Evolutionary conservation across 2,329 filamentous ascomycete genomes (phyloP).

Genomic region (Scorias spongiosa): DNA sequence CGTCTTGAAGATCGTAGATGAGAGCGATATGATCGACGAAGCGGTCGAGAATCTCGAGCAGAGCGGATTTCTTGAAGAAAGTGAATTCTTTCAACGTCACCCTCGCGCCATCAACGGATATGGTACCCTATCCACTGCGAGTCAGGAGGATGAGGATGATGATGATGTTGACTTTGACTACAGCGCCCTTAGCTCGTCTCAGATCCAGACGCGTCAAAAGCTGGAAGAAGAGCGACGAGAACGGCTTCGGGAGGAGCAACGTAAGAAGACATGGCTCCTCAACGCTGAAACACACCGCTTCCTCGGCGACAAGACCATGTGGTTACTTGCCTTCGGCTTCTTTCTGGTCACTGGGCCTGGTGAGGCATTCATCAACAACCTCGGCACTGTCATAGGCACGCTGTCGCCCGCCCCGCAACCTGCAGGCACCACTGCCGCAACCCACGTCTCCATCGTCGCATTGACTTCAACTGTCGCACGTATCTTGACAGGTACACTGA

Average conservation of each 20-base stretch:
- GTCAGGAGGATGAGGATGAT: conserved; percentile 20
- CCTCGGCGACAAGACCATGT: conserved; percentile 82
- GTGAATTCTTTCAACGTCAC: conserved; percentile 54
- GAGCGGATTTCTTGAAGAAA: conserved; percentile 66
- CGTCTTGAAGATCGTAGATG: conserved; percentile 62
- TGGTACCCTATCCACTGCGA: conserved; percentile 41
- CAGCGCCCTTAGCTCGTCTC: conserved; percentile 26
- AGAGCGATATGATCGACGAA: conserved; percentile 76
- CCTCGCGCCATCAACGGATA: conserved; percentile 35
- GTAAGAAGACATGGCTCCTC: conserved; percentile 78
- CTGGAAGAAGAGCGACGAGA: conserved; percentile 31
- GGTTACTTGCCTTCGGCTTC: conserved; percentile 81
- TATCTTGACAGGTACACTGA: conserved; percentile 75
- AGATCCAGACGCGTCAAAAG: conserved; percentile 29
- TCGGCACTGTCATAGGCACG: conserved; percentile 85
- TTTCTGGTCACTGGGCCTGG: conserved; percentile 86
- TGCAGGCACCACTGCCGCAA: conserved; percentile 50
- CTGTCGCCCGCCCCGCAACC: conserved; percentile 37
- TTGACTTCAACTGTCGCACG: conserved; percentile 81
- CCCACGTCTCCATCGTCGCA: conserved; percentile 85
- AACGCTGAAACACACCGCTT: conserved; percentile 84
- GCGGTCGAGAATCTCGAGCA: conserved; percentile 82
- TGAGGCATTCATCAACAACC: conserved; percentile 96
- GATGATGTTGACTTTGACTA: too few species aligned
- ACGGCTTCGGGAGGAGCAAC: conserved; percentile 37